Evolutionary conservation across 2,329 filamentous ascomycete genomes (phyloP).

Genomic region (Trichoderma pleuroti): DNA sequence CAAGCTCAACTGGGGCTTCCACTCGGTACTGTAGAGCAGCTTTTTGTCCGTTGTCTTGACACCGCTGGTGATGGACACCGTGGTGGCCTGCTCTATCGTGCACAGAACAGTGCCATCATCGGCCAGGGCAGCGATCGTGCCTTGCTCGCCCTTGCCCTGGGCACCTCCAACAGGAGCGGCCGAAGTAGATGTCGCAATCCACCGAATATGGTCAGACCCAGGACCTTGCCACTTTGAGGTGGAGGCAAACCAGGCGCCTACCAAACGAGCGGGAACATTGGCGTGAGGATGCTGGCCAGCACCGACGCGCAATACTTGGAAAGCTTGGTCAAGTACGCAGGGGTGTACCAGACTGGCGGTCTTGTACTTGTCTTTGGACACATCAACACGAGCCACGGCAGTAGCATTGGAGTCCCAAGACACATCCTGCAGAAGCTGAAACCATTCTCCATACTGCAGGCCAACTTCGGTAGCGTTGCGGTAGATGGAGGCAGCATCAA

Average conservation of each 20-base stretch:
- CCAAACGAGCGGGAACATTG: constrained; percentile 1
- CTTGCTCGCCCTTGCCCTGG: neutral
- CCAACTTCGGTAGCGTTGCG: neutral
- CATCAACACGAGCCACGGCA: constrained; percentile 2
- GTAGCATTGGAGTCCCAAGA: neutral
- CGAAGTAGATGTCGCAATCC: constrained; percentile 25
- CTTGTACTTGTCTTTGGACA: constrained; percentile 7
- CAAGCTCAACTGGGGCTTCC: constrained; percentile 39
- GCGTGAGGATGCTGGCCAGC: neutral
- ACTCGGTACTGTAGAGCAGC: constrained; percentile 35
- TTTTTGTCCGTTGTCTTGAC: constrained; percentile 26
- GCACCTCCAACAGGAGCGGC: constrained; percentile 19
- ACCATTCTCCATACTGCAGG: constrained; percentile 9
- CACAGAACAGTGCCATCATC: constrained; percentile 24
- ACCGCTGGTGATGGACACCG: constrained; percentile 29
- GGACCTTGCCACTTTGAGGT: neutral
- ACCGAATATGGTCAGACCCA: neutral
- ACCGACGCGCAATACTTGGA: constrained; percentile 28
- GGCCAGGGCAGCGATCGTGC: neutral
- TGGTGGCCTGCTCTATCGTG: constrained; percentile 27
- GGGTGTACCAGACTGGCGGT: constrained; percentile 34
- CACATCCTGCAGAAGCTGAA: constrained; percentile 5
- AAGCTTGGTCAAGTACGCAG: constrained; percentile 35
- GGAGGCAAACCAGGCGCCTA: constrained; percentile 2
- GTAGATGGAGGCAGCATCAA: neutral